These are phyloP conservation scores for Lipomyces lipofer DNA, from an alignment of 805 yeast genomes.

Conservation along the genomic window DNA sequence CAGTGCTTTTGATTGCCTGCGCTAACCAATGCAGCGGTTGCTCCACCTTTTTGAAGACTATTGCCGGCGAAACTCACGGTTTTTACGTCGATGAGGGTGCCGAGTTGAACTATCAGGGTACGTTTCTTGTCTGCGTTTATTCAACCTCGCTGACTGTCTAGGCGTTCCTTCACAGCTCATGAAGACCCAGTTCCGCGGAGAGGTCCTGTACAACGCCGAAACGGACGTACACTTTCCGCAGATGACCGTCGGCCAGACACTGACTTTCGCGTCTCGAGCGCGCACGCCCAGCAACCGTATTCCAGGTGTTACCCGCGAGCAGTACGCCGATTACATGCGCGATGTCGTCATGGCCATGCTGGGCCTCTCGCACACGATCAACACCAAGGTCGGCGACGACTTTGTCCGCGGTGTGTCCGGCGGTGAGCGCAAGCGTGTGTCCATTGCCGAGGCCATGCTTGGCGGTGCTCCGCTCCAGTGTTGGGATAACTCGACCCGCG, in stretches of 20 bases:
- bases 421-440: conserved; percentile 58
- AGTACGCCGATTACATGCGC: conserved; percentile 51
- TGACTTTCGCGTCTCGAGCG: conserved; percentile 54
- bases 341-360: conserved; percentile 52
- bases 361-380: conserved; percentile 45
- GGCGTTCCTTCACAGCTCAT: conserved; percentile 48
- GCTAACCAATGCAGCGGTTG: conserved; percentile 51
- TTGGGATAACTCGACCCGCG: conserved; percentile 73
- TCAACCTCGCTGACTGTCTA: not conserved
- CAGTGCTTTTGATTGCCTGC: not conserved
- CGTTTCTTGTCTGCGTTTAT: conserved; percentile 38
- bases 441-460: conserved; percentile 53
- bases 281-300: conserved; percentile 60
- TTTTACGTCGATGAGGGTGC: conserved; percentile 50
- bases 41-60: conserved; percentile 58
- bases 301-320: conserved; percentile 51
- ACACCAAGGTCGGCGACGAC: conserved; percentile 50
- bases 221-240: conserved; percentile 65
- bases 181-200: conserved; percentile 54
- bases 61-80: conserved; percentile 59
- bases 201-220: conserved; percentile 64
- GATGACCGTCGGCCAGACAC: conserved; percentile 61
- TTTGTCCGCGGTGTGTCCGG: conserved; percentile 60
- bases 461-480: conserved; percentile 52
- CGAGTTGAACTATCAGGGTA: conserved; percentile 45